Percentiles rank a stretch among this genome's conserved stretches.
These are phyloP conservation scores for Rhizophlyctis rosea DNA, from an alignment of 192 early-diverging fungal genomes.

Conservation along the genomic window DNA sequence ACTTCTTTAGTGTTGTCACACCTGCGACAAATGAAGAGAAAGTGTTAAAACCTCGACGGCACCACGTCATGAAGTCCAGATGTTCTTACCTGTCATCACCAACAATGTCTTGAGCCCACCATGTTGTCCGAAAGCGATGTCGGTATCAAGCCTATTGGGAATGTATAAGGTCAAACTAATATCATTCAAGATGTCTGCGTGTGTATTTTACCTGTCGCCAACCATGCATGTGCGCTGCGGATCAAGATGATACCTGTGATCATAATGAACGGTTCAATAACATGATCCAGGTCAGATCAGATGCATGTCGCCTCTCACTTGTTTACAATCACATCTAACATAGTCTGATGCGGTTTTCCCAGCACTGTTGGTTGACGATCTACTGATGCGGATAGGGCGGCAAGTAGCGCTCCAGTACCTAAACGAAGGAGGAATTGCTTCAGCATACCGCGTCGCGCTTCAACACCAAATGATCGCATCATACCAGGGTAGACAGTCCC, in stretches of 20 bases:
- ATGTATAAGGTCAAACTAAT: neutral
- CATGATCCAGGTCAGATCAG: no score
- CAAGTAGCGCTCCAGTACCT: slow-evolving; percentile 80
- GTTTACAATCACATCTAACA: slow-evolving; percentile 89
- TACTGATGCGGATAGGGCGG: slow-evolving; percentile 72
- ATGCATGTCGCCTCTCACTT: slow-evolving; percentile 50
- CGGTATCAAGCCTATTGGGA: slow-evolving; percentile 74
- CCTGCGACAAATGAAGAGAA: slow-evolving; percentile 13
- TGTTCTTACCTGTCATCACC: slow-evolving; percentile 76
- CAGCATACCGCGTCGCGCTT: no score
- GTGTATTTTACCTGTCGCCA: slow-evolving; percentile 62
- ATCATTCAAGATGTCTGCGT: neutral
- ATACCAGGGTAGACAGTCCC: slow-evolving; percentile 71
- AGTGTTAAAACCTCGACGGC: slow-evolving; percentile 5
- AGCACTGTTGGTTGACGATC: slow-evolving; percentile 75
- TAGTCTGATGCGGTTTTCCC: slow-evolving; percentile 90
- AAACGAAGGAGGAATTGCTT: slow-evolving; percentile 8
- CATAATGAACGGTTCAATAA: neutral
- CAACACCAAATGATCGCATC: no score
- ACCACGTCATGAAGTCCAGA: neutral
- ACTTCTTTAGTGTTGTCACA: slow-evolving; percentile 32
- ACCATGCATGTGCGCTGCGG: slow-evolving; percentile 88
- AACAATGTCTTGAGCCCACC: slow-evolving; percentile 85
- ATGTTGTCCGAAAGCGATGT: slow-evolving; percentile 88
- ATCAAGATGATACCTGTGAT: slow-evolving; percentile 66